Conservation (phyloP, 179 eudicot genomes). For the Heliamphora pulchella region DNA sequence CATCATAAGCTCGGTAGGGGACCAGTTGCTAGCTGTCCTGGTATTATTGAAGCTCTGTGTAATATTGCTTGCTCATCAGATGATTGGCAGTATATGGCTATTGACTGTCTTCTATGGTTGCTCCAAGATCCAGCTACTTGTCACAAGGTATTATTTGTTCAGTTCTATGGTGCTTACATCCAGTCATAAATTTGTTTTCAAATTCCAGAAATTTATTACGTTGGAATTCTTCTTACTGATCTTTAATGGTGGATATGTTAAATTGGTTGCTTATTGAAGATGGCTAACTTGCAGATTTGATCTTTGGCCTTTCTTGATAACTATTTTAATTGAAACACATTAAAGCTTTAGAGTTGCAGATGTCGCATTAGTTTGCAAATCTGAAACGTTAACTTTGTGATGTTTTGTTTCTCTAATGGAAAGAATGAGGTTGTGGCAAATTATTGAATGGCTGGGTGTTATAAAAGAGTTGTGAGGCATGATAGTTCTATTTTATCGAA, state of each 20-base stretch:
- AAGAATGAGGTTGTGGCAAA: background rate
- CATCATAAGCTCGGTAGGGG: slow-evolving; percentile 66
- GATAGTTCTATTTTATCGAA: background rate
- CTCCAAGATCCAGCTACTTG: slow-evolving; percentile 64
- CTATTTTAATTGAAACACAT: background rate
- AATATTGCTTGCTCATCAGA: slow-evolving; percentile 73
- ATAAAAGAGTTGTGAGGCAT: slow-evolving; percentile 2
- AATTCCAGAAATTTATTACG: background rate
- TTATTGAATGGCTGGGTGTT: background rate
- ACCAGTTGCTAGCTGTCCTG: slow-evolving; percentile 62
- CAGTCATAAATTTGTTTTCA: background rate
- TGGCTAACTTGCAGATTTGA: background rate
- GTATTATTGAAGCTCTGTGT: slow-evolving; percentile 56
- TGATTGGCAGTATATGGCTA: slow-evolving; percentile 82
- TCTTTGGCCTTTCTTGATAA: background rate
- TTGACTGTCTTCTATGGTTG: slow-evolving; percentile 70
- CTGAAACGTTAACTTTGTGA: background rate
- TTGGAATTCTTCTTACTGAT: background rate
- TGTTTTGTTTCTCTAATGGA: background rate
- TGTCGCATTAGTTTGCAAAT: background rate
- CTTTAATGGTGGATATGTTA: background rate
- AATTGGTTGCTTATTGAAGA: background rate
- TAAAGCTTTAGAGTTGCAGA: slow-evolving; percentile 5
- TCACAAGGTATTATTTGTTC: slow-evolving; percentile 44
- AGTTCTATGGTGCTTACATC: background rate